phyloP scores from a whole-genome alignment of 176 grass and related monocot genomes.

The Carex cristatella region DNA sequence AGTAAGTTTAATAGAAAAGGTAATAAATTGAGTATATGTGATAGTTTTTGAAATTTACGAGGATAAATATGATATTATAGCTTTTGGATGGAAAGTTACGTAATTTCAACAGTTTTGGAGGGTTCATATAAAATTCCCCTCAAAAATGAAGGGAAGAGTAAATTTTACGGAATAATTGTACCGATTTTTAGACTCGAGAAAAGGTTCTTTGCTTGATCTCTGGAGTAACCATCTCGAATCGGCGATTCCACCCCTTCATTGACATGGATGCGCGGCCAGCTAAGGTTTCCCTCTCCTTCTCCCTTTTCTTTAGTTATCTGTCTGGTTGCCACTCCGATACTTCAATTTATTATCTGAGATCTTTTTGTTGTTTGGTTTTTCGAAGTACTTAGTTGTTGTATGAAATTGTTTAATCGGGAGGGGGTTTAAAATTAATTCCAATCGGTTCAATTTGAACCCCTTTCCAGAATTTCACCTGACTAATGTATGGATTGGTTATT shows the following conservation, averaged over 20 bases:
- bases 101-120: too few relatives aligned
- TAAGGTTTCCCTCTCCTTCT: slow-evolving; percentile 3
- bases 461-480: neutral
- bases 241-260: slow-evolving; percentile 1
- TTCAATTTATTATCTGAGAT: neutral
- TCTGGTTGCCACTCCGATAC: neutral
- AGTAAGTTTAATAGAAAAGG: too few relatives aligned
- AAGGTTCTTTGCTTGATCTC: slow-evolving; percentile 21
- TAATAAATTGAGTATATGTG: too few relatives aligned
- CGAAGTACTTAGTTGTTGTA: neutral
- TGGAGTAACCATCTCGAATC: neutral
- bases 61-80: too few relatives aligned
- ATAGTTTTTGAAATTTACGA: too few relatives aligned
- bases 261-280: slow-evolving; percentile 16
- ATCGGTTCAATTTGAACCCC: slow-evolving; percentile 14
- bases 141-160: neutral
- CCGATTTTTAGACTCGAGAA: neutral
- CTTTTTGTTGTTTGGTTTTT: neutral
- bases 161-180: neutral
- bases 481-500: neutral
- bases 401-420: neutral
- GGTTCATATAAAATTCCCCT: too few relatives aligned
- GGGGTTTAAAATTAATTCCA: neutral
- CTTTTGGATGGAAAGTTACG: too few relatives aligned
- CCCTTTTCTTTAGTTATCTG: too few relatives aligned